A percentile compares a stretch with the other conserved stretches of the same genome.
phyloP scores from a whole-genome alignment of 2,329 filamentous ascomycete genomes.

The Talaromyces sp. region DNA sequence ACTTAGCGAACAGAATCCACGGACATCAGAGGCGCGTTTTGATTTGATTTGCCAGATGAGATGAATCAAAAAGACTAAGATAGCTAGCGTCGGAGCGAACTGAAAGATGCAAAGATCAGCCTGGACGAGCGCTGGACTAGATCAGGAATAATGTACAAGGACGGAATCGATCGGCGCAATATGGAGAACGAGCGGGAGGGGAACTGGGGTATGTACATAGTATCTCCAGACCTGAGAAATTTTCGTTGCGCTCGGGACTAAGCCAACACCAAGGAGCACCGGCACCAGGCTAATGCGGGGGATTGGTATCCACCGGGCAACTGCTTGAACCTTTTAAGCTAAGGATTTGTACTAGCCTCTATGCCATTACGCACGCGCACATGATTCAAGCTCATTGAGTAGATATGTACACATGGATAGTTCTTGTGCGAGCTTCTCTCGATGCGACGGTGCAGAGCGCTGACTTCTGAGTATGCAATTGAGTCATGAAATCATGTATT shows the following conservation, averaged over 20 bases:
- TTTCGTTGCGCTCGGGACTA: neutral
- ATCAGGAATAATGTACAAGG: neutral
- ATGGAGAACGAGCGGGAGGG: constrained; percentile 10
- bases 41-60: neutral
- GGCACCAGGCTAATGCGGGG: constrained; percentile 8
- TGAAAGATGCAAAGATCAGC: constrained; percentile 10
- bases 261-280: neutral
- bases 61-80: neutral
- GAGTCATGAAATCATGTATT: neutral
- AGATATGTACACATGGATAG: neutral
- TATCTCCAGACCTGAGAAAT: neutral
- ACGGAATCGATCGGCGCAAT: constrained; percentile 8
- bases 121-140: neutral
- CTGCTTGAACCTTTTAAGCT: neutral
- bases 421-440: neutral
- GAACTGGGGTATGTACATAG: neutral
- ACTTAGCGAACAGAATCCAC: neutral
- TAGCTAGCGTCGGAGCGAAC: constrained; percentile 8
- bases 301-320: neutral
- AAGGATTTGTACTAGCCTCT: neutral
- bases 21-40: neutral
- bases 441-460: neutral
- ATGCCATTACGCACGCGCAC: neutral
- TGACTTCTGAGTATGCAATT: neutral
- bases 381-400: neutral